Evolutionary conservation across 2,329 filamentous ascomycete genomes (phyloP), one percentile per base, ranked within the genome.

Genomic region (Geoglossum cookeanum): DNA sequence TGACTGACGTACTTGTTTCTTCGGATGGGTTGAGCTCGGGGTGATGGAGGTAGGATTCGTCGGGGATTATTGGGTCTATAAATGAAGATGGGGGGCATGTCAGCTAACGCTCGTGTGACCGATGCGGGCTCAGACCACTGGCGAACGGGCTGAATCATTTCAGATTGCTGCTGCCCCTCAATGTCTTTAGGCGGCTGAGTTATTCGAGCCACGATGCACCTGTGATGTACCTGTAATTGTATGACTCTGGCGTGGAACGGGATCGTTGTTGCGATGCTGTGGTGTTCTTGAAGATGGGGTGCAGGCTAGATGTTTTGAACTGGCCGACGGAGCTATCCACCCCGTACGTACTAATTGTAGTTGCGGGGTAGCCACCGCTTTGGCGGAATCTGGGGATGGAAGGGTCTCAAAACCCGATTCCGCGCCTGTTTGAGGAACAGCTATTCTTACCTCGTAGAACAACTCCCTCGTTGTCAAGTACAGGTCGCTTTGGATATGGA

Each of bases 51-150:
- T 5, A 37, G 22, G 35, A n/a, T n/a, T 55, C 9, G 54, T 55
- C 45, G 54, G 32, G 37, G 35, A 44, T 13, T 6, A 32, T 45
- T 55, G 37, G 11, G 42, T 13, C 54, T 55, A 33, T 27, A 29
- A 55, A 13, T 45, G 22, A 3, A 47, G 29, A 6, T 45, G 15
- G n/a, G n/a, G 39, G n/a, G 39, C 27, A 9, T 7, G 54, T 55
- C 35, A 55, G 54, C 54, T 45, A 22, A 32, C 45, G 54, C 54
- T 55, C 54, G 54, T 55, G 54, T 55, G 54, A 55, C 54, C 52
- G 15, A 37, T 17, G 30, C 22, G 37, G 37, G 49, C 49, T 53
- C 49, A 35, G 49, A 53, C 49, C 49, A 53, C 33, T n/a, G 9
- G 37, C 35, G 29, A 22, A 15, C 15, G 29, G 27, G 29, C 13